These are phyloP conservation scores for Breynia disticha DNA, from an alignment of 441 rosid genomes.

Conservation along the genomic window DNA sequence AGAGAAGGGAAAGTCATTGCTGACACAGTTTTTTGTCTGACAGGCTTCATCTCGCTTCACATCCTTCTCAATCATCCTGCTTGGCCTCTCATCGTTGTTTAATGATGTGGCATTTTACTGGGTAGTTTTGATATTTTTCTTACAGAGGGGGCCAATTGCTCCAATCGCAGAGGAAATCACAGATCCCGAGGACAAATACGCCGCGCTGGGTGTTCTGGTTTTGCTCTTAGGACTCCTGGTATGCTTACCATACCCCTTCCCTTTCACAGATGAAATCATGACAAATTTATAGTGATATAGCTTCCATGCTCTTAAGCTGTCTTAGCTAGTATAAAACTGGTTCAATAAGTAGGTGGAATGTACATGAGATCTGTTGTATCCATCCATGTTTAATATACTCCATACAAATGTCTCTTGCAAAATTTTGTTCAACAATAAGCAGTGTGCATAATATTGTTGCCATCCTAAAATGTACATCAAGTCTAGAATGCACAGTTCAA, in stretches of 20 bases:
- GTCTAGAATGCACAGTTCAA: no score
- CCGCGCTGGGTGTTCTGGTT: slow-evolving; percentile 52
- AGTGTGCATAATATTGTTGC: no score
- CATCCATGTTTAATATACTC: no score
- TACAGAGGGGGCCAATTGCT: slow-evolving; percentile 81
- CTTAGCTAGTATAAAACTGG: no score
- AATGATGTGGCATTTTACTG: slow-evolving; percentile 86
- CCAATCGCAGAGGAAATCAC: slow-evolving; percentile 73
- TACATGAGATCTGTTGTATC: no score
- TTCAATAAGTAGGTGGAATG: no score
- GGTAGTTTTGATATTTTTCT: slow-evolving; percentile 72
- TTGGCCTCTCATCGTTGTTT: slow-evolving; percentile 66
- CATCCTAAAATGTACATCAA: no score
- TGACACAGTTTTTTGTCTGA: slow-evolving; percentile 12
- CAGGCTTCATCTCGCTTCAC: slow-evolving; percentile 73
- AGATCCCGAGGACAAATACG: slow-evolving; percentile 51
- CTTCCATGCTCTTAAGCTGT: background rate
- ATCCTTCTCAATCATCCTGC: slow-evolving; percentile 48
- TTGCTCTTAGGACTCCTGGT: slow-evolving; percentile 63
- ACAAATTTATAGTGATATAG: slow-evolving; percentile 27
- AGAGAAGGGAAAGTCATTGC: background rate
- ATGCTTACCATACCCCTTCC: slow-evolving; percentile 80
- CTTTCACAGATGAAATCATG: slow-evolving; percentile 45
- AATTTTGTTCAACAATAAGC: no score
- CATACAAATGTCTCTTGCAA: no score